Conservation (phyloP, 441 rosid genomes). For the Erodium texanum region DNA sequence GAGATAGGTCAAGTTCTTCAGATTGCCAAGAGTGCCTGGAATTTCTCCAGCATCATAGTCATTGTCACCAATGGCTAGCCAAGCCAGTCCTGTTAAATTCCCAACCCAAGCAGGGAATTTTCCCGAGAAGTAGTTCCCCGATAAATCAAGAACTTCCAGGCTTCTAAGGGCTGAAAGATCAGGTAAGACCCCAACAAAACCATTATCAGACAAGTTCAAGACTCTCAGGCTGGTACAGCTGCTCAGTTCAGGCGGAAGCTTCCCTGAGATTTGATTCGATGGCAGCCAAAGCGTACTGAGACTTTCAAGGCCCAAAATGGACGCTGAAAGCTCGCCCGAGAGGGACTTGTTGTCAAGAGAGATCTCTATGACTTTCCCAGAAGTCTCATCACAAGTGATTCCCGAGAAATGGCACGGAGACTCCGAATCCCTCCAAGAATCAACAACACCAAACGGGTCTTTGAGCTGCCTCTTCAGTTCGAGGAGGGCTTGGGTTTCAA, state of each 20-base stretch:
- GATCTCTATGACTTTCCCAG: constrained; percentile 45
- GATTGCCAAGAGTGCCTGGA: constrained; percentile 49
- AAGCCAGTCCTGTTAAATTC: constrained; percentile 35
- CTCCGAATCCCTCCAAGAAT: constrained; percentile 56
- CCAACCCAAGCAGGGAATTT: constrained; percentile 62
- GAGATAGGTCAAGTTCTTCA: constrained; percentile 42
- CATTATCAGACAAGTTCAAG: constrained; percentile 49
- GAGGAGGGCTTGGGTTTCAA: constrained; percentile 49
- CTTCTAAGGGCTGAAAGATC: constrained; percentile 45
- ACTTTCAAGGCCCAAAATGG: constrained; percentile 39
- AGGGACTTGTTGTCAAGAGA: constrained; percentile 41
- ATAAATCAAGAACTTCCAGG: constrained; percentile 47
- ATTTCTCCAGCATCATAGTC: constrained; percentile 38
- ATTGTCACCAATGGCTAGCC: constrained; percentile 46
- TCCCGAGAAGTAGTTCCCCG: constrained; percentile 45
- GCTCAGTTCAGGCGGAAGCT: constrained; percentile 41
- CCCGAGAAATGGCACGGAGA: constrained; percentile 59
- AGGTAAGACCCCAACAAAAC: constrained; percentile 45
- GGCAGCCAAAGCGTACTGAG: constrained; percentile 41
- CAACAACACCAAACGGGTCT: constrained; percentile 46
- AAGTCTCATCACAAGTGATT: constrained; percentile 35
- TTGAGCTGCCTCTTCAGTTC: constrained; percentile 50
- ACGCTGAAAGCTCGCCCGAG: constrained; percentile 54
- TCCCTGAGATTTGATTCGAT: constrained; percentile 40
- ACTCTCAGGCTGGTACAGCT: constrained; percentile 39